Percentiles rank a stretch among this genome's conserved stretches.
Conservation (phyloP, 352 stramenopile species). For the Phytophthora pseudosyringae region DNA sequence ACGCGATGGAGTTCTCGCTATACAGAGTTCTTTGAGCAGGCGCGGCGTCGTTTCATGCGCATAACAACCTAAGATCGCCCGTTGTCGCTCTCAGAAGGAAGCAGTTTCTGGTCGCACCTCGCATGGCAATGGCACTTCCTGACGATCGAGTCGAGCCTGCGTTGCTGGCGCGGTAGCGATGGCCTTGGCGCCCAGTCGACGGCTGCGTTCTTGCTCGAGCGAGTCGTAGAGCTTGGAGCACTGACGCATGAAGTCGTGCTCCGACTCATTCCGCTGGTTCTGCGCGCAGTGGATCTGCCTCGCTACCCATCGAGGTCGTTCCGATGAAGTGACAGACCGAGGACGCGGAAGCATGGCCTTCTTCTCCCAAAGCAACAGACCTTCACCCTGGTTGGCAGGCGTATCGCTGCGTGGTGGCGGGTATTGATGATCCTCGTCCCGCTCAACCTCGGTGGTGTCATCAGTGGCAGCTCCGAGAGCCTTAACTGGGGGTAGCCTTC, state of each 20-base stretch:
- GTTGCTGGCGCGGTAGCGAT: conserved; percentile 8
- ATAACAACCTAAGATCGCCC: conserved; percentile 19
- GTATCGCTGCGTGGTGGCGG: neutral
- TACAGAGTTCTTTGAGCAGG: conserved; percentile 3
- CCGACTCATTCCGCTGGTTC: conserved; percentile 6
- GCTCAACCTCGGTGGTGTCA: conserved; percentile 5
- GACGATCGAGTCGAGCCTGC: neutral
- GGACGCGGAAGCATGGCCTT: conserved; percentile 13
- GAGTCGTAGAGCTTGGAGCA: conserved; percentile 32
- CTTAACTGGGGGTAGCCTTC: conserved; percentile 8
- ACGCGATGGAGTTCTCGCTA: neutral
- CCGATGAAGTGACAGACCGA: conserved; percentile 4
- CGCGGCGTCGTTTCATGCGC: conserved; percentile 26
- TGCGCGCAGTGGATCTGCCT: conserved; percentile 31
- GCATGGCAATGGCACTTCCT: neutral
- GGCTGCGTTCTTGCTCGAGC: conserved; percentile 21
- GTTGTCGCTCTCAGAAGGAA: neutral
- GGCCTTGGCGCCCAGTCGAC: conserved; percentile 5
- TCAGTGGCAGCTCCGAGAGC: conserved; percentile 6
- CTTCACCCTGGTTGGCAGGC: conserved; percentile 11
- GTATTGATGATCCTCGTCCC: conserved; percentile 2
- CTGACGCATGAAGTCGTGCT: conserved; percentile 29
- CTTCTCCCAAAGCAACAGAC: conserved; percentile 36
- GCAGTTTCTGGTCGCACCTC: conserved; percentile 22
- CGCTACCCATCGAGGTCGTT: conserved; percentile 24